Percentiles rank a stretch among this genome's conserved stretches.
phyloP scores from a whole-genome alignment of 108 stramenopile species.

The Thalassiosira profunda region DNA sequence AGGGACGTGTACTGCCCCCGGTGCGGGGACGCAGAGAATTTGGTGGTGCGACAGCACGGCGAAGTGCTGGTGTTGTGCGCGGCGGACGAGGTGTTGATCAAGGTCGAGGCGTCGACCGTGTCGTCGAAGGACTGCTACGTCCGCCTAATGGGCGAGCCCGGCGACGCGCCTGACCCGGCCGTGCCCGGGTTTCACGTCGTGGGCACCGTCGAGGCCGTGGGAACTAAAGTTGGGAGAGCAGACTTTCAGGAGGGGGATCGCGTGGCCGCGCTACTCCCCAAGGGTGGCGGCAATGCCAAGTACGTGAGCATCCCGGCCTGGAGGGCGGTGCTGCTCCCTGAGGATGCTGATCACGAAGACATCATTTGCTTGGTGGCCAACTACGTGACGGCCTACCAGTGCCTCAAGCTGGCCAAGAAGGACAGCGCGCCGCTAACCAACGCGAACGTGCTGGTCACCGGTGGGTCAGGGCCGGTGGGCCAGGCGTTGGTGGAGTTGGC shows the following conservation, averaged over 20 bases:
- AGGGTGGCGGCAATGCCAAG: constrained; percentile 69
- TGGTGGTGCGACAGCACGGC: too few relatives aligned
- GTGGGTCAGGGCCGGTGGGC: constrained; percentile 58
- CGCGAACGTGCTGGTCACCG: constrained; percentile 67
- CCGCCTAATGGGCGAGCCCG: neutral
- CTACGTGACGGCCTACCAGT: constrained; percentile 82
- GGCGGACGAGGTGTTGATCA: neutral
- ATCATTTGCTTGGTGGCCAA: constrained; percentile 68
- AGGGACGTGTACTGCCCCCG: too few relatives aligned
- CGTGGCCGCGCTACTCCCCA: constrained; percentile 63
- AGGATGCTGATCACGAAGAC: constrained; percentile 31
- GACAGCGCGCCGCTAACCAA: constrained; percentile 43
- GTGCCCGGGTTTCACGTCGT: constrained; percentile 4
- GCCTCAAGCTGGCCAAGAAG: constrained; percentile 46
- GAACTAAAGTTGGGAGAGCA: neutral
- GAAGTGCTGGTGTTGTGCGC: too few relatives aligned
- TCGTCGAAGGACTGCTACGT: neutral
- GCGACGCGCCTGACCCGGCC: neutral
- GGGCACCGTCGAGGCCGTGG: neutral
- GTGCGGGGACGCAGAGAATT: too few relatives aligned
- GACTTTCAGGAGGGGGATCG: constrained; percentile 25
- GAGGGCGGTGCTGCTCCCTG: constrained; percentile 59
- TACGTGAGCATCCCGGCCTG: constrained; percentile 51
- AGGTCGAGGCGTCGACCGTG: neutral
- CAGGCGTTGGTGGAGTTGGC: constrained; percentile 71